phyloP scores from a whole-genome alignment of 345 rosid species.

The Stellera chamaejasme region DNA sequence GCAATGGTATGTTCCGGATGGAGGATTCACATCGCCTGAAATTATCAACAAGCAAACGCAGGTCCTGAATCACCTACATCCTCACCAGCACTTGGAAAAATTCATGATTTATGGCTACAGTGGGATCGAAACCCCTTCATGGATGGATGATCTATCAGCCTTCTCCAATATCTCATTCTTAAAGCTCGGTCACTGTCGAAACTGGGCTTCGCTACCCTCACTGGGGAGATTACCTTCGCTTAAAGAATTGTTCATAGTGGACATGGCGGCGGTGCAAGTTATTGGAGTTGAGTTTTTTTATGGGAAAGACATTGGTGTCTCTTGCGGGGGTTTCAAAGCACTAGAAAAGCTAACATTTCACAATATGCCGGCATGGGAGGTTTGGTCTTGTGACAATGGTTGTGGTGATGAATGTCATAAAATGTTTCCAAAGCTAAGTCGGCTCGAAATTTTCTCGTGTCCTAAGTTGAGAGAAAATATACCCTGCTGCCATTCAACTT shows the following conservation, averaged over 20 bases:
- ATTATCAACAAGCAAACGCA: not conserved
- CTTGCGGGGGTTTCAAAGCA: conserved; percentile 9
- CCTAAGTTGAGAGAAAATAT: conserved; percentile 3
- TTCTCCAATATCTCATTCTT: conserved; percentile 1
- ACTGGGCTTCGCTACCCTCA: conserved; percentile 7
- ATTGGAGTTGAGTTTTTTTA: conserved; percentile 12
- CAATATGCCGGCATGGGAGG: conserved; percentile 14
- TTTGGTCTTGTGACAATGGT: conserved; percentile 4
- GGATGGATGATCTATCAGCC: conserved; percentile 7
- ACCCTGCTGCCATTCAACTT: not conserved
- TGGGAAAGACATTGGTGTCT: not conserved
- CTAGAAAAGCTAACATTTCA: conserved; percentile 9
- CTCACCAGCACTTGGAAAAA: conserved; percentile 1
- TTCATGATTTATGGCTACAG: conserved; percentile 3
- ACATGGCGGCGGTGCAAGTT: conserved; percentile 4
- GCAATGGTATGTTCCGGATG: not conserved
- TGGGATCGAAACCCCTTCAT: conserved; percentile 4
- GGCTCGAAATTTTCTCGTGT: not conserved
- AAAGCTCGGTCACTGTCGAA: not conserved
- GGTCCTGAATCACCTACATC: conserved; percentile 5
- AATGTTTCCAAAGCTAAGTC: conserved; percentile 1
- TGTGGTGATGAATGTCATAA: not conserved
- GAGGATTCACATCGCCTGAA: too few species aligned
- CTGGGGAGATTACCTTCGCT: conserved; percentile 11
- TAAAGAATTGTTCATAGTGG: conserved; percentile 6